phyloP scores from a whole-genome alignment of 2,329 filamentous ascomycete genomes.

The Xylaria polymorpha region DNA sequence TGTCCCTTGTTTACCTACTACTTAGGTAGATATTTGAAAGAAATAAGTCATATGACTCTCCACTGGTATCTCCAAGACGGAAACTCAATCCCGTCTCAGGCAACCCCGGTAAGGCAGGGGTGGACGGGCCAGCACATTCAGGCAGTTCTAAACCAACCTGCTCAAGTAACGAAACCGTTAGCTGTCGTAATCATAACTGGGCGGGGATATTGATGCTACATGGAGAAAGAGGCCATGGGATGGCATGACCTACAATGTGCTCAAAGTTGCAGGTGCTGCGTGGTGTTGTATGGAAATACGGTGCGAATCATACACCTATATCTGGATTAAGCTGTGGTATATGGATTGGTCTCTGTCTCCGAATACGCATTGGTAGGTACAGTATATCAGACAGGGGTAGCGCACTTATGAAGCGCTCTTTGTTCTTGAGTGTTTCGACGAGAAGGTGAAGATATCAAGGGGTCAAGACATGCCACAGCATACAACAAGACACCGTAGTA shows the following conservation, averaged over 20 bases:
- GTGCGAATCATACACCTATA: not conserved
- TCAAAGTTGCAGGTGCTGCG: not conserved
- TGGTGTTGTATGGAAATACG: not conserved
- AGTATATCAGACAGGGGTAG: not conserved
- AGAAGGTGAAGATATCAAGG: not conserved
- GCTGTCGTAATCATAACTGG: constrained; percentile 7
- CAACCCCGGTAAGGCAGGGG: constrained; percentile 1
- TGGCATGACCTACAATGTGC: not conserved
- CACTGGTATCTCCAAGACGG: constrained; percentile 29
- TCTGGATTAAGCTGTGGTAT: not conserved
- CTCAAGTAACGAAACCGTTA: constrained; percentile 1
- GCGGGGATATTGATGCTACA: constrained; percentile 6
- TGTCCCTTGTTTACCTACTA: constrained; percentile 9
- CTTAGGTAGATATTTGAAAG: constrained; percentile 12
- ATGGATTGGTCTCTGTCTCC: not conserved
- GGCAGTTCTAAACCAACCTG: constrained; percentile 6
- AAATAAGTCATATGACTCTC: constrained; percentile 24
- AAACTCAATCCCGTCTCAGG: constrained; percentile 18
- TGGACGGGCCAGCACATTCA: constrained; percentile 12
- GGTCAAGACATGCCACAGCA: not conserved
- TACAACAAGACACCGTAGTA: not conserved
- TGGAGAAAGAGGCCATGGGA: not conserved
- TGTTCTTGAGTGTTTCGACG: not conserved
- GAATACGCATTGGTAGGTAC: not conserved
- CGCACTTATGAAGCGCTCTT: constrained; percentile 1